Base-by-base conservation (phyloP, 495 filamentous ascomycete species). In the Glarea lozoyensis region DNA sequence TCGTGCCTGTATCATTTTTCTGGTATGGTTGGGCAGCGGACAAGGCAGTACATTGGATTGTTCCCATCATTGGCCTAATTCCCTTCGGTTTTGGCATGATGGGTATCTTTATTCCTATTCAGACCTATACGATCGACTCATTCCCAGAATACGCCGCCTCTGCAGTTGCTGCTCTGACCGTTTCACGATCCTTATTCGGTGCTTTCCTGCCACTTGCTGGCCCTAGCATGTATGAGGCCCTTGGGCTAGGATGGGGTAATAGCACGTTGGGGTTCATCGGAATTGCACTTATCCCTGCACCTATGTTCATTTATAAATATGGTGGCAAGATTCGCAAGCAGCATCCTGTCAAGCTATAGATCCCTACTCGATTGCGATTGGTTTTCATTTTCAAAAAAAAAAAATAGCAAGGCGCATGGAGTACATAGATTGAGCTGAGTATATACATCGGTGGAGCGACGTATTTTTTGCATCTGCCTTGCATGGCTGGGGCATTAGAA, bases 161-260 rank as follows among this genome's bases (percentile, higher is more conserved):
- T 10, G 68, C 67, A 0, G 57, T 78, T 3, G 77, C 76, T 0
- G 72, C 73, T 16, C 64, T 70, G 37, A 77, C 73, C 0, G 68
- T 76, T 2, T 58, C 67, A 0, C 59, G 76, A 13, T 74, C 67
- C 25, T 47, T 75, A 9, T 63, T 76, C 12, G 77, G 73, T n/a
- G 73, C 73, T 15, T 57, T 74, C 40, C 52, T 79, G 15, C 75
- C 77, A 2, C 59, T 81, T 5, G 72, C 71, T 0, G 76, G 73
- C 1, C 60, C 60, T 20, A 34, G 34, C 2, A 73, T 82, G 71
- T 81, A 78, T 41, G 35, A 61, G 4, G 53, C 49, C 1, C 56
- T 82, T 1, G 76, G 77, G 0, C 59, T 72, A 3, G 75, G 77
- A 0, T 79, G 76, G 65, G 76, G 76, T 0, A 79, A 81, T 48